Evolutionary conservation across 805 yeast genomes (phyloP), one percentile per base, ranked within the genome.

Genomic region (Starmerella potacharoeniae): DNA sequence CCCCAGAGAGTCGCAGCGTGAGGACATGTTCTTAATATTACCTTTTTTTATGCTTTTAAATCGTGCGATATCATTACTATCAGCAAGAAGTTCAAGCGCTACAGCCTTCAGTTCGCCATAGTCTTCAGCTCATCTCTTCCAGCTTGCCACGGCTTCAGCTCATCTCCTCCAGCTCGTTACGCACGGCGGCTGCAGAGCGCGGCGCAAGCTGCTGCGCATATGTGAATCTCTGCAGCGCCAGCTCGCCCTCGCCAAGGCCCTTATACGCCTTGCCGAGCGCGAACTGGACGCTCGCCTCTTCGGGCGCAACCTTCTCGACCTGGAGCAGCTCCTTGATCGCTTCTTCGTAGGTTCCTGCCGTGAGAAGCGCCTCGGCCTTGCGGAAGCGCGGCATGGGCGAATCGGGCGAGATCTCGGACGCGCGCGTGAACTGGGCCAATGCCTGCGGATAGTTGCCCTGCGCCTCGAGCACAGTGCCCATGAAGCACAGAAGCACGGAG

Each of bases 231-330:
- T 80, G 81, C 31, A 91, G 77, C 0, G 98, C 97, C 59, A 77
- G 82, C 61, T 79, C 80, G 62, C 81, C 83, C 58, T 86, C 81
- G 33, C 83, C 82, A 59, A 84, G 79, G 34, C 83, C 77, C 62
- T 83, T 86, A 75, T 89, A 88, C 53, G 90, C 75, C 64, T 88
- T 88, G 10, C 97, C 98, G 47, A 93, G 73, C 43, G 90, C 71
- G 68, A 85, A 88, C 68, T 91, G 97, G 31, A 91, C 95, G 52
- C 87, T 82, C 0, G 96, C 95, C 67, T 91, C 97, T 67, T 91
- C 95, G 0, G 98, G 97, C 0, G 95, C 96, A 53, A 87, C 70
- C 31, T 79, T 77, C 59, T 78, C 80, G 53, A 93, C 76, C 48
- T 76, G 74, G 64, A 86, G 89, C 65, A 93, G 85, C 65, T 82